phyloP scores from a whole-genome alignment of 2,329 filamentous ascomycete genomes.

The Alternaria triticimaculans region DNA sequence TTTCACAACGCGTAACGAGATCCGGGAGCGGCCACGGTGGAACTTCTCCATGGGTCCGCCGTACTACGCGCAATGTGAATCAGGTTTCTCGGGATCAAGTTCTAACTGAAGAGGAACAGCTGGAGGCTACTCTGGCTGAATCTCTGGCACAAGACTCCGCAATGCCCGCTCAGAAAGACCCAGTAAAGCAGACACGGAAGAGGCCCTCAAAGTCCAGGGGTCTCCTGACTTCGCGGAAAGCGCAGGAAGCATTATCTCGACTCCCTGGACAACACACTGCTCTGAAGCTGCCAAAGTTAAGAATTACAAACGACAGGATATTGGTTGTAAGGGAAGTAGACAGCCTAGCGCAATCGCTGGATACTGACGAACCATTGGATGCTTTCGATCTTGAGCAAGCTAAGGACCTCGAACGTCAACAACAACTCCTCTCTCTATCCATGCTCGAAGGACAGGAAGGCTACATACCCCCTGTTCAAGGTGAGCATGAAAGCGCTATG shows the following conservation, averaged over 20 bases:
- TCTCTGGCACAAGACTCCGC: background rate
- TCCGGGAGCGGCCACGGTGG: background rate
- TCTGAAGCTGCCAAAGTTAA: background rate
- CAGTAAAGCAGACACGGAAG: background rate
- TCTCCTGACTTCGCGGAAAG: background rate
- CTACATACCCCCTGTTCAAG: background rate
- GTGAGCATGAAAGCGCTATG: background rate
- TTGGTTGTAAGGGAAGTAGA: background rate
- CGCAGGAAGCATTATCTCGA: background rate
- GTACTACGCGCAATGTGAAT: background rate
- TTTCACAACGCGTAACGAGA: background rate
- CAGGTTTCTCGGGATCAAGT: background rate
- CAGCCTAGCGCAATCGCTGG: background rate
- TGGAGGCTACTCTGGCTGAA: background rate
- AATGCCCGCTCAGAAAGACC: background rate
- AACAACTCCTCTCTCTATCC: background rate
- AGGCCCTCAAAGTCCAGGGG: background rate
- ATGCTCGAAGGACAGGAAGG: background rate
- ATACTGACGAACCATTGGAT: background rate
- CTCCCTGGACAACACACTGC: background rate
- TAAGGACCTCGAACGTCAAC: background rate
- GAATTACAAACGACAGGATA: background rate
- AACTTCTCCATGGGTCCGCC: background rate
- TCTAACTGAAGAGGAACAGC: background rate
- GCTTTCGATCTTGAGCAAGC: background rate